phyloP scores from a whole-genome alignment of 768 basidiomycete genomes.

The Epithele typhae region DNA sequence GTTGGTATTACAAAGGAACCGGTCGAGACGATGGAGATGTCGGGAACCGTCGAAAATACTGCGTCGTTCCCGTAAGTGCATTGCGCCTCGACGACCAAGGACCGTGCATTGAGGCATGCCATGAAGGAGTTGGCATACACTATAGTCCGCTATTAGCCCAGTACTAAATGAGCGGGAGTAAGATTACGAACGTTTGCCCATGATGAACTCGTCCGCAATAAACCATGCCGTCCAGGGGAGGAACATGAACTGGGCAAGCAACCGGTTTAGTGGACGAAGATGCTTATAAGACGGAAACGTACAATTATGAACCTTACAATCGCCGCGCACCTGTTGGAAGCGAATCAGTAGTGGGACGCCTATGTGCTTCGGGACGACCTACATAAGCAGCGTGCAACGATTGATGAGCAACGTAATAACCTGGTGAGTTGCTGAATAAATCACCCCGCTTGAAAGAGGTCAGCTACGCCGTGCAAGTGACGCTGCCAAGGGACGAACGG shows the following conservation, averaged over 20 bases:
- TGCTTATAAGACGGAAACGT: background rate
- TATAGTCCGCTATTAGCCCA: background rate
- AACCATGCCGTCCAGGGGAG: slow-evolving; percentile 16
- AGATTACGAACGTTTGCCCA: slow-evolving; percentile 9
- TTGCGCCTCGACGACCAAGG: slow-evolving; percentile 5
- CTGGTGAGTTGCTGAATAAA: slow-evolving; percentile 1
- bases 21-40: slow-evolving; percentile 12
- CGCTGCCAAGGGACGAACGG: background rate
- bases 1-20: slow-evolving; percentile 1
- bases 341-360: too few species aligned
- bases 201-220: slow-evolving; percentile 13
- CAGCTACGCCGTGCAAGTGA: background rate
- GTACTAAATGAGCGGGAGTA: too few species aligned
- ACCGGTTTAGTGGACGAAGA: background rate
- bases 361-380: too few species aligned
- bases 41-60: slow-evolving; percentile 11
- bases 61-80: slow-evolving; percentile 6
- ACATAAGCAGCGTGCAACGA: slow-evolving; percentile 10
- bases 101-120: slow-evolving; percentile 13
- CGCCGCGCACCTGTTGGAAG: slow-evolving; percentile 9
- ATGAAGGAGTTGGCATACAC: slow-evolving; percentile 15
- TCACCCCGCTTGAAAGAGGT: background rate
- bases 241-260: slow-evolving; percentile 1
- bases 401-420: slow-evolving; percentile 7
- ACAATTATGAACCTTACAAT: slow-evolving; percentile 7